Base-by-base conservation (phyloP, 345 rosid genomes). In the Populus deltoides region DNA sequence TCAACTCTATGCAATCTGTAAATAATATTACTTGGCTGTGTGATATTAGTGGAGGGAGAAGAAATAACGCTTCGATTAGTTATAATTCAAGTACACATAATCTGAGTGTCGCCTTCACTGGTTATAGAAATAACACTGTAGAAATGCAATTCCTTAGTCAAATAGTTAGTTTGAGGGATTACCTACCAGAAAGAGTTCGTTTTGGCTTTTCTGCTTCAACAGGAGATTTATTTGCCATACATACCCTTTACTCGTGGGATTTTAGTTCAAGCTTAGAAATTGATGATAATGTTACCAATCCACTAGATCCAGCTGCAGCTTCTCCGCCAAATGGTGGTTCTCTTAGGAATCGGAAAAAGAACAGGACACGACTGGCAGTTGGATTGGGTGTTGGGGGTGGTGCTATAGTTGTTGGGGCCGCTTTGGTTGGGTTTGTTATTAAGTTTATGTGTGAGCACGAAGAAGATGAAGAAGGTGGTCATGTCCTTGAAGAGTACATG, bases 1-100 rank as follows among this genome's bases (percentile, higher is more conserved):
- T 81, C 11, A 73, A 45, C 27, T 8, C 68, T 25, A n/a, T 81
- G n/a, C 13, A 3, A 3, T 81, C 84, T 2, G 45, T 18, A 2
- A 13, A 65, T 31, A 53, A 55, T 22, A 2, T 8, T 27, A 72
- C 47, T 24, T 72, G 66, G 75, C 15, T 16, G 12, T 36, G 59
- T 57, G 76, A 62, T 66, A 22, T 38, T 24, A 0, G 1, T 1
- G 13, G 67, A 35, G 76, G 67, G 4, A 55, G 66, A 49, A 39
- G 0, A 8, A 39, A 11, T 8, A 12, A 8, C 1, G 43, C 43
- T 39, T 0, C 12, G 12, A 35, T 73, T 11, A 43, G 31, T 55
- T 73, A 73, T 55, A 36, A 73, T 57, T 49, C 61, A 22, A 47
- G 31, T 0, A 49, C 63, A n/a, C 18, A 43, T 16, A 31, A 71